Evolutionary conservation across 257 asterid species (phyloP).

Genomic region (Solanum tarapatanum): DNA sequence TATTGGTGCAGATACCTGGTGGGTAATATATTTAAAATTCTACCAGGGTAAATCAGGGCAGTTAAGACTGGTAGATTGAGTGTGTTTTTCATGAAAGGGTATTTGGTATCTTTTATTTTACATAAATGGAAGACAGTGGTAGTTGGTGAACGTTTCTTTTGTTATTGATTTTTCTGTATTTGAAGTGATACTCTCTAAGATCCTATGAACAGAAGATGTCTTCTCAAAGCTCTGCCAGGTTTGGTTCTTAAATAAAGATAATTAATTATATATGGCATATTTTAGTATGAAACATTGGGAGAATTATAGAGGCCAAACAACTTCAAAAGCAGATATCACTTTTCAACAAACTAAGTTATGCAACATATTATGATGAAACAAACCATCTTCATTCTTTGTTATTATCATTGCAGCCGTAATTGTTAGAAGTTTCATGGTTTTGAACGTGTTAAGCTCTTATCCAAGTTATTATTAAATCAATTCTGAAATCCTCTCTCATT

Average conservation of each 20-base stretch:
- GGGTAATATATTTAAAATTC: background rate
- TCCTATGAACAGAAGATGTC: background rate
- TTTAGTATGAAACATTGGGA: background rate
- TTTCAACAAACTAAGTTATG: background rate
- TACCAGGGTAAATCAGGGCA: background rate
- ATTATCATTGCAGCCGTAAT: background rate
- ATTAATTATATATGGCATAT: background rate
- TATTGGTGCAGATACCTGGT: background rate
- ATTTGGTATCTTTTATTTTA: background rate
- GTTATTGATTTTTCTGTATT: background rate
- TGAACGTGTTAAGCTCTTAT: background rate
- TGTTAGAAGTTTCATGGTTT: background rate
- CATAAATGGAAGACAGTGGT: background rate
- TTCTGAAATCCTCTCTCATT: constrained; percentile 1
- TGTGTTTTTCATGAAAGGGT: background rate
- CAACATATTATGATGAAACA: background rate
- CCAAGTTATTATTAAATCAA: background rate
- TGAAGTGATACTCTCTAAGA: background rate
- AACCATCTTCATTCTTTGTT: background rate
- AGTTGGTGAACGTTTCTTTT: background rate
- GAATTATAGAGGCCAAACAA: background rate
- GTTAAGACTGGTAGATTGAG: background rate
- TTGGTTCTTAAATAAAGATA: background rate
- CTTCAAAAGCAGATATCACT: background rate
- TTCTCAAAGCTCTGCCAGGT: background rate